Evolutionary conservation across 2,329 filamentous ascomycete genomes (phyloP).

Genomic region (Thielaviopsis euricoi): DNA sequence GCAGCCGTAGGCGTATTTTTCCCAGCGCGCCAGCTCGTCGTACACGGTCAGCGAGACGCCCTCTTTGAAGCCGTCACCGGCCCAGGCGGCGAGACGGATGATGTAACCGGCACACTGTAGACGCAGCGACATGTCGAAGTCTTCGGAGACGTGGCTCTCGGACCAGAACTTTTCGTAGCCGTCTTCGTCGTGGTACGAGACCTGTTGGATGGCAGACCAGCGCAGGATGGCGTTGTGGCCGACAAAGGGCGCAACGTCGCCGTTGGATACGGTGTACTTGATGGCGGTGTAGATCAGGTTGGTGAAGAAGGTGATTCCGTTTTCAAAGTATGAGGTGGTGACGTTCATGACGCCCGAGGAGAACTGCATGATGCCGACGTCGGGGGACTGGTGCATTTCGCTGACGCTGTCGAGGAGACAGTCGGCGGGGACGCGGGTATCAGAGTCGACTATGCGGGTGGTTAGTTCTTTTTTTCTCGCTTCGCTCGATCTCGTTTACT

Average conservation of each 20-base stretch:
- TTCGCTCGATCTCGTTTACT: too few relatives aligned
- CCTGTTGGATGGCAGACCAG: slow-evolving; percentile 60
- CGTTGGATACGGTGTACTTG: slow-evolving; percentile 59
- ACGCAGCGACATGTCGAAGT: slow-evolving; percentile 68
- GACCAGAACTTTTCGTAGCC: slow-evolving; percentile 71
- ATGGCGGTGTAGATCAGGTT: slow-evolving; percentile 64
- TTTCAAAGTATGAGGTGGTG: slow-evolving; percentile 56
- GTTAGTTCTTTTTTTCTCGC: neutral
- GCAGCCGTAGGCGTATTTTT: slow-evolving; percentile 75
- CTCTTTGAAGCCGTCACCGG: slow-evolving; percentile 64
- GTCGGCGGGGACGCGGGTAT: slow-evolving; percentile 61
- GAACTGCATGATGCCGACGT: slow-evolving; percentile 66
- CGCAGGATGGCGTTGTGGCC: slow-evolving; percentile 66
- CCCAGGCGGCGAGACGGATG: slow-evolving; percentile 56
- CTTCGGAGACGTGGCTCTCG: slow-evolving; percentile 63
- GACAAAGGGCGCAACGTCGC: slow-evolving; percentile 63
- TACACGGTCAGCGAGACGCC: slow-evolving; percentile 73
- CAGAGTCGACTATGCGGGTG: slow-evolving; percentile 59
- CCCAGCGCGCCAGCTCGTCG: slow-evolving; percentile 71
- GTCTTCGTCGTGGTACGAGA: slow-evolving; percentile 52
- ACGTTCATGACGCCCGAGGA: slow-evolving; percentile 68
- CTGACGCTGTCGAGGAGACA: slow-evolving; percentile 65
- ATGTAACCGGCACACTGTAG: slow-evolving; percentile 58
- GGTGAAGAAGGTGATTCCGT: slow-evolving; percentile 54
- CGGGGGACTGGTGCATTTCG: slow-evolving; percentile 65